phyloP scores from a whole-genome alignment of 2,329 filamentous ascomycete genomes.

The Xylariales sp. region DNA sequence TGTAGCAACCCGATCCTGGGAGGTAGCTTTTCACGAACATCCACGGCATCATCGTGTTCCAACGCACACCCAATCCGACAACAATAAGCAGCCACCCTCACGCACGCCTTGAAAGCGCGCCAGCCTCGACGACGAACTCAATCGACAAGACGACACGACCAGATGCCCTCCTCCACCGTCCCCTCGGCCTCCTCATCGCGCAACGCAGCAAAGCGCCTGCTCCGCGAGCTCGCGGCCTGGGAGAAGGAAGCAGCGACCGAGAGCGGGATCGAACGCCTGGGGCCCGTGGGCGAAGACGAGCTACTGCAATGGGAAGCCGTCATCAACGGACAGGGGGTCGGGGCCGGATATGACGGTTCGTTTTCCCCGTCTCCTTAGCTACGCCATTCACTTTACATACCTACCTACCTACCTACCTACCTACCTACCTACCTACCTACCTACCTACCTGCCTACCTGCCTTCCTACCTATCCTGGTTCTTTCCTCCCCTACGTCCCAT shows the following conservation, averaged over 20 bases:
- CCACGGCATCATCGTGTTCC: too few species aligned
- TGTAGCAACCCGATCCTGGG: too few species aligned
- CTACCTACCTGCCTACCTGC: too few species aligned
- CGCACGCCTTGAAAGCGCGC: neutral
- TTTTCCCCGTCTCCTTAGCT: too few species aligned
- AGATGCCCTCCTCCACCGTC: conserved; percentile 16
- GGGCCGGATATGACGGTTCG: conserved; percentile 52
- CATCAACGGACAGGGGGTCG: conserved; percentile 53
- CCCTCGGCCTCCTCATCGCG: conserved; percentile 31
- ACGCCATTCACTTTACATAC: too few species aligned
- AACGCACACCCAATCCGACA: too few species aligned
- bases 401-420: too few species aligned
- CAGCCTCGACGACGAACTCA: neutral
- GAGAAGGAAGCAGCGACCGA: conserved; percentile 43
- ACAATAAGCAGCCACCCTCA: too few species aligned
- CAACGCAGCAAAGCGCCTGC: conserved; percentile 50
- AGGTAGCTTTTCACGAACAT: too few species aligned
- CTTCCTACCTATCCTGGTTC: neutral
- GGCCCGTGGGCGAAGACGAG: conserved; percentile 49
- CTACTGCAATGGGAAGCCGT: conserved; percentile 56
- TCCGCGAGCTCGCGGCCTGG: conserved; percentile 54
- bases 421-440: too few species aligned
- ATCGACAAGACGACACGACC: neutral
- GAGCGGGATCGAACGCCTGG: conserved; percentile 54
- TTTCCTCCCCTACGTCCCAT: neutral